Evolutionary conservation across 2,329 filamentous ascomycete species (phyloP).

Genomic region (Davidsoniella eucalypti): DNA sequence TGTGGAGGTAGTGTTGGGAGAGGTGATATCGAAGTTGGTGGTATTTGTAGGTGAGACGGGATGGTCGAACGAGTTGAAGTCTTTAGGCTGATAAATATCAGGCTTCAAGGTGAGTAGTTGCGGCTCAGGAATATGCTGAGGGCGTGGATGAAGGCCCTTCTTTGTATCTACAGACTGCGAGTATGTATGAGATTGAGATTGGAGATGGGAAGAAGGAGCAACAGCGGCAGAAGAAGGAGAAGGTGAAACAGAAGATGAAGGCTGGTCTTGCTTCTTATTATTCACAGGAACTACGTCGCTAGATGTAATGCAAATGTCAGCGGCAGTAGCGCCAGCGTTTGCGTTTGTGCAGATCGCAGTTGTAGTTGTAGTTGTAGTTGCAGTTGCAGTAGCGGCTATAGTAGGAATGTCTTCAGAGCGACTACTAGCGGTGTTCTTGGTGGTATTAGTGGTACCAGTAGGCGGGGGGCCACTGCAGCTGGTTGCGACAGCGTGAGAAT

Average conservation of each 20-base stretch:
- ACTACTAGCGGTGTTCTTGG: too few species aligned
- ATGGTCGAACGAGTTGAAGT: constrained; percentile 12
- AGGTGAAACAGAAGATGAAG: constrained; percentile 5
- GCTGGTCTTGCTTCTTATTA: constrained; percentile 6
- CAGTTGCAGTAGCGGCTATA: neutral
- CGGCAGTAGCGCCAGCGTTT: neutral
- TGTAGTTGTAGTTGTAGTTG: constrained; percentile 2
- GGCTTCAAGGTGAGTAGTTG: constrained; percentile 9
- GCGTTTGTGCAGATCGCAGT: constrained; percentile 6
- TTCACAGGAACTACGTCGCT: neutral
- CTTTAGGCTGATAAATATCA: constrained; percentile 8
- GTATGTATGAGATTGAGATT: constrained; percentile 1
- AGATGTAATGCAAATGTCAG: neutral
- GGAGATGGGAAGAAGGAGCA: constrained; percentile 8
- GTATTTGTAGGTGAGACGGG: constrained; percentile 3
- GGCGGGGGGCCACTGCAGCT: constrained; percentile 1
- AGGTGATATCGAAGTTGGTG: constrained; percentile 6
- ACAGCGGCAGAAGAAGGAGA: constrained; percentile 1
- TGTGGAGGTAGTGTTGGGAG: constrained; percentile 5
- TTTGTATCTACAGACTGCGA: constrained; percentile 2
- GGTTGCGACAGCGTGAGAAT: too few species aligned
- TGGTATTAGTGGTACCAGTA: neutral
- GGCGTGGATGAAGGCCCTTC: constrained; percentile 9
- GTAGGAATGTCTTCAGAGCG: neutral
- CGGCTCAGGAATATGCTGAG: constrained; percentile 7